A percentile compares a stretch with the other conserved stretches of the same genome.
phyloP scores from a whole-genome alignment of 148 eudicot genomes.

The Vaccinium macrocarpon region DNA sequence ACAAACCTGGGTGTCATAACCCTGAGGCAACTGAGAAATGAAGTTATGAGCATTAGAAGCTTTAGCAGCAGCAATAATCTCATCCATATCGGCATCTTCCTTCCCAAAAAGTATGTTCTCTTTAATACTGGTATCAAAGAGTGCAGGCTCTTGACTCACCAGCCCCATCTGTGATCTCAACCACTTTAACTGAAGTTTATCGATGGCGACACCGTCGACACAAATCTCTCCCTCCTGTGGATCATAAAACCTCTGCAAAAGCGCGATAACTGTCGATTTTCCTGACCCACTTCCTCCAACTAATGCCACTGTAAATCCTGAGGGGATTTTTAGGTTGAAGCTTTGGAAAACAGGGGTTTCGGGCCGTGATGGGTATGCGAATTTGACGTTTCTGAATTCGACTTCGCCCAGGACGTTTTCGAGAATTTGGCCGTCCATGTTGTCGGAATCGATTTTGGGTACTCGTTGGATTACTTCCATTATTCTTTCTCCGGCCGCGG shows the following conservation, averaged over 20 bases:
- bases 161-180: slow-evolving; percentile 88
- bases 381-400: slow-evolving; percentile 63
- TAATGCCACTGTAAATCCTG: slow-evolving; percentile 68
- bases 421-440: slow-evolving; percentile 52
- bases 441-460: slow-evolving; percentile 72
- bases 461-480: slow-evolving; percentile 57
- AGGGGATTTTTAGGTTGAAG: slow-evolving; percentile 55
- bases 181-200: slow-evolving; percentile 79
- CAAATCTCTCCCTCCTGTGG: slow-evolving; percentile 71
- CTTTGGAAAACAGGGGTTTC: slow-evolving; percentile 53
- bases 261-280: slow-evolving; percentile 64
- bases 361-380: slow-evolving; percentile 84
- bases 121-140: slow-evolving; percentile 74
- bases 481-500: slow-evolving; percentile 61
- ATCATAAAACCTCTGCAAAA: slow-evolving; percentile 81
- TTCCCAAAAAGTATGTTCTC: slow-evolving; percentile 90
- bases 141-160: slow-evolving; percentile 92
- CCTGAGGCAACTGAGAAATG: slow-evolving; percentile 79
- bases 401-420: slow-evolving; percentile 51
- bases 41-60: slow-evolving; percentile 91
- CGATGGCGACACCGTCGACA: slow-evolving; percentile 65
- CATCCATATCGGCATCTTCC: slow-evolving; percentile 71
- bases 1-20: slow-evolving; percentile 81
- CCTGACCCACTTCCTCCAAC: slow-evolving; percentile 93
- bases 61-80: slow-evolving; percentile 70